Evolutionary conservation across 2,329 filamentous ascomycete genomes (phyloP).

Genomic region (Monosporascus ibericus): DNA sequence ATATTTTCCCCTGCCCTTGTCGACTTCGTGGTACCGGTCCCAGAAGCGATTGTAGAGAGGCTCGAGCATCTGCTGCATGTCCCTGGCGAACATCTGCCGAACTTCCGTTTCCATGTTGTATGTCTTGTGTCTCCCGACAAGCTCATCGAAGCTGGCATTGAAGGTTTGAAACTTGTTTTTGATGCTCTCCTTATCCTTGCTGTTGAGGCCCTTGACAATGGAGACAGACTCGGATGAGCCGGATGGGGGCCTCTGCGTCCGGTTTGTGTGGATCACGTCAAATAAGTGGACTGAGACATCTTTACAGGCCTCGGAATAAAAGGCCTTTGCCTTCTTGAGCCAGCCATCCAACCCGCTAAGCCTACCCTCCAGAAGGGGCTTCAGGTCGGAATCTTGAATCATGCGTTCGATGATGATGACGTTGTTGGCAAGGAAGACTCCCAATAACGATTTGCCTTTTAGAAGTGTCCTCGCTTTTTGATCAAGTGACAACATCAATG

Average conservation of each 20-base stretch:
- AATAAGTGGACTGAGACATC: constrained; percentile 80
- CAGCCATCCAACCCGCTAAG: constrained; percentile 68
- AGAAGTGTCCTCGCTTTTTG: constrained; percentile 65
- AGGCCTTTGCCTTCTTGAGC: constrained; percentile 77
- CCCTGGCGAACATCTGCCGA: constrained; percentile 68
- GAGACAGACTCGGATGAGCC: constrained; percentile 74
- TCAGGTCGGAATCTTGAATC: constrained; percentile 75
- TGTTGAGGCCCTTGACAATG: constrained; percentile 75
- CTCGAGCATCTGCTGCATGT: constrained; percentile 87
- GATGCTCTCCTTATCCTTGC: constrained; percentile 92
- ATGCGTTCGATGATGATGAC: constrained; percentile 78
- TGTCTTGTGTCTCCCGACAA: constrained; percentile 74
- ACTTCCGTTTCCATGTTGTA: constrained; percentile 91
- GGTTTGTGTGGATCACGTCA: constrained; percentile 87
- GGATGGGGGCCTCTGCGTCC: constrained; percentile 64
- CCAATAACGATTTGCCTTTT: constrained; percentile 71
- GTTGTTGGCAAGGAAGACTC: constrained; percentile 88
- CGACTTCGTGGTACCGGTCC: constrained; percentile 94
- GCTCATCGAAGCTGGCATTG: constrained; percentile 84
- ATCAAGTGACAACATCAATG: constrained; percentile 69
- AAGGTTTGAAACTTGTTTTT: constrained; percentile 94
- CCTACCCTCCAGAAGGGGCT: constrained; percentile 60
- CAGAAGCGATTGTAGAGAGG: constrained; percentile 93
- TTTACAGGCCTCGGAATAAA: constrained; percentile 83
- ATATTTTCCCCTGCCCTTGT: constrained; percentile 97